Base-by-base conservation (phyloP, 148 eudicot genomes). In the Silene conica region DNA sequence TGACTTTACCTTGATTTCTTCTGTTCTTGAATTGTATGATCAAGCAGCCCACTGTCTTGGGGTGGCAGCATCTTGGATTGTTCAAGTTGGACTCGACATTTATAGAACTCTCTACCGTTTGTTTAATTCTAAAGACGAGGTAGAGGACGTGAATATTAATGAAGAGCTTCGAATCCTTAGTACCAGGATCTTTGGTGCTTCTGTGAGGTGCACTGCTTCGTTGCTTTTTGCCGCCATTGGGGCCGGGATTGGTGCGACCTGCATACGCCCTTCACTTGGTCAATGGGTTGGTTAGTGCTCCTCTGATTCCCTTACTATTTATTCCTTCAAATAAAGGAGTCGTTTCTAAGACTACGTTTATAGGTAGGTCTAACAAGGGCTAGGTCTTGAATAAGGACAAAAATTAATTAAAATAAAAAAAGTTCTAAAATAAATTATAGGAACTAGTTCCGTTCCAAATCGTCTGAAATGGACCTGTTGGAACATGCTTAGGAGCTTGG, bases 41-140 rank as follows among this genome's bases (percentile, higher is more conserved):
- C 46, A 67, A 67, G 72, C 92, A 95, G 98, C 88, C 12, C 97
- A 95, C 70, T 84, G 81, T 69, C 89, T 95, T 46, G 99, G 92
- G 65, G 86, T 92, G 55, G 85, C 97, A 48, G 96, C 99, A 73
- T 86, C 96, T 60, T 95, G 97, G 97, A 71, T 92, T 26, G 93
- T 95, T 73, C 97, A 95, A 87, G 88, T 90, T 63, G 94, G 96
- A 76, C 76, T 87, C 15, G 96, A 92, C 73, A 70, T 82, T 18
- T 95, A 89, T 70, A 86, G 81, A 56, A 82, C 87, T 78, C 78
- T 95, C 67, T 71, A 79, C 63, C 75, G 72, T 54, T 50, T 83
- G 19, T 80, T 78, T 28, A 80, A 79, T 75, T 21, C 87, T 16
- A 80, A 72, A 64, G 87, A 79, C 11, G 92, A 89, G 3, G 6